Conservation (phyloP, 1,284 basidiomycete species). For the Ceratobasidium sp. region DNA sequence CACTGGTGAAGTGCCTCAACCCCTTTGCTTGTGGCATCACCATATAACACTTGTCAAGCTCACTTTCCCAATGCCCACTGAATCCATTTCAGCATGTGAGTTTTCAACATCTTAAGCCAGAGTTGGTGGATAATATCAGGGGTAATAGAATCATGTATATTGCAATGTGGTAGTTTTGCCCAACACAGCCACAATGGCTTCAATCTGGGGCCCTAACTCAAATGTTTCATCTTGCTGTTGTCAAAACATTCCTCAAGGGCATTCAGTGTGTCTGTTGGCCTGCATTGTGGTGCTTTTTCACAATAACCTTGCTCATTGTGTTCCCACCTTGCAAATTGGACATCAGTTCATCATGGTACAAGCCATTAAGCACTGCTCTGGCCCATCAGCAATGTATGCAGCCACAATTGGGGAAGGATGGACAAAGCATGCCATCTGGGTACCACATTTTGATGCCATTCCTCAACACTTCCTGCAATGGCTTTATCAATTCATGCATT, state of each 20-base stretch:
- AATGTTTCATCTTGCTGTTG: not conserved
- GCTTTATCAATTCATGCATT: constrained; percentile 33
- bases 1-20: not conserved
- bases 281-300: not conserved
- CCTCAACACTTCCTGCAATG: constrained; percentile 4
- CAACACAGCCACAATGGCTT: constrained; percentile 27
- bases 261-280: not conserved
- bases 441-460: constrained; percentile 30
- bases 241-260: not conserved
- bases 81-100: constrained; percentile 38
- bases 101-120: constrained; percentile 40
- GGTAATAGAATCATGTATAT: constrained; percentile 25
- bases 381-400: constrained; percentile 39
- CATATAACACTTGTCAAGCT: constrained; percentile 22
- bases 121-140: constrained; percentile 43
- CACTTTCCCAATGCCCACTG: constrained; percentile 9
- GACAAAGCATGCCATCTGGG: constrained; percentile 36
- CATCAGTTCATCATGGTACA: constrained; percentile 2
- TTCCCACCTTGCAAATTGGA: constrained; percentile 1
- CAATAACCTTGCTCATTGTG: too few species aligned
- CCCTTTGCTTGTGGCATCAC: constrained; percentile 1
- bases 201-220: not conserved
- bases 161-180: constrained; percentile 14
- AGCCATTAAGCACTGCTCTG: constrained; percentile 42
- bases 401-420: constrained; percentile 31